Evolutionary conservation across 164 flowering plant genomes (phyloP).

Genomic region (Nelumbo lutea): DNA sequence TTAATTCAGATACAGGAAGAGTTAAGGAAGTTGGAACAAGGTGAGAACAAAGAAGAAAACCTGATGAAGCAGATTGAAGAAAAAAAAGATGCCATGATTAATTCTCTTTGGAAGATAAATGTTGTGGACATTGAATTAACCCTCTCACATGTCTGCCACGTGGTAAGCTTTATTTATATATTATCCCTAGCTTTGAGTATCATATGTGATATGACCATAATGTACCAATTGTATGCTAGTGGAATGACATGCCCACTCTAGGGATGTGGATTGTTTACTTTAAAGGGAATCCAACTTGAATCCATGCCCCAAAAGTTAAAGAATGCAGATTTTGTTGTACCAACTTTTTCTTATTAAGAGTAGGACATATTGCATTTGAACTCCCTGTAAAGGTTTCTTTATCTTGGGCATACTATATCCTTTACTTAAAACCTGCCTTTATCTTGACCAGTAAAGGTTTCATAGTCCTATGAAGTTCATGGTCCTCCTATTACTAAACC

Average conservation of each 20-base stretch:
- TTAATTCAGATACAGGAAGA: slow-evolving; percentile 70
- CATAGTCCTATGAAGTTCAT: too few relatives aligned
- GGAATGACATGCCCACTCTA: neutral
- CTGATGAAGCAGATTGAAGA: slow-evolving; percentile 55
- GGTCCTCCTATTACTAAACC: too few relatives aligned
- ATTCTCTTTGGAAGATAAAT: slow-evolving; percentile 89
- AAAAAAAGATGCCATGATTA: slow-evolving; percentile 65
- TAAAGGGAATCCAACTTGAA: too few relatives aligned
- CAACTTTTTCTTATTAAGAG: too few relatives aligned
- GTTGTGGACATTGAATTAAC: slow-evolving; percentile 87
- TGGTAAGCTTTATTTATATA: slow-evolving; percentile 35
- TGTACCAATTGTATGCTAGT: neutral
- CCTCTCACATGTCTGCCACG: slow-evolving; percentile 67
- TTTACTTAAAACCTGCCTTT: too few relatives aligned
- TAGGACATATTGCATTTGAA: too few relatives aligned
- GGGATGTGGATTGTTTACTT: neutral
- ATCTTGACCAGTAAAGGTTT: too few relatives aligned
- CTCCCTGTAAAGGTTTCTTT: too few relatives aligned
- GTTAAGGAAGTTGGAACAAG: slow-evolving; percentile 49
- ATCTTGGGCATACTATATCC: too few relatives aligned
- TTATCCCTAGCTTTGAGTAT: neutral
- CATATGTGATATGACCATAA: neutral
- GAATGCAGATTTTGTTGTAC: neutral
- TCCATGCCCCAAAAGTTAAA: neutral
- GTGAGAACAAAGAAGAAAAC: slow-evolving; percentile 54